Base-by-base conservation (phyloP, 768 basidiomycete genomes). In the Suillus paluster region DNA sequence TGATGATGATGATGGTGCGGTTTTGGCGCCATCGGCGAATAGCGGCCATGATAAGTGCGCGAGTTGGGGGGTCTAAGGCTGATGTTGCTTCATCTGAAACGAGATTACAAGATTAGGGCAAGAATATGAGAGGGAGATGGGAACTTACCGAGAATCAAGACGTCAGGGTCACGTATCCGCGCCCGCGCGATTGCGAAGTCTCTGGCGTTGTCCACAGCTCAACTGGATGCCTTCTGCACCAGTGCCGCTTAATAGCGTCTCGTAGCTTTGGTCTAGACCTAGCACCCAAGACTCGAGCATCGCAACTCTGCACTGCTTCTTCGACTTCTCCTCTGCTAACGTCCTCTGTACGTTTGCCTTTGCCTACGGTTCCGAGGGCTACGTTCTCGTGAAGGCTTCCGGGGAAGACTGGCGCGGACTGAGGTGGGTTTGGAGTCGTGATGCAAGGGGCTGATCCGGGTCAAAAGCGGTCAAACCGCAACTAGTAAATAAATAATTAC, bases 151-250 rank as follows among this genome's bases (percentile, higher is more conserved):
- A 98, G 89, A 69, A 99, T 90, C 63, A 98, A 79, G 7, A 98
- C 89, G 1, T 87, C 86, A 5, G 97, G 96, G 74, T 99, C 86
- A 55, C 95, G 80, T 59, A 99, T 75, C 62, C 86, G 83, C 1
- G 94, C 96, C 55, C 97, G 80, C 0, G 97, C 97, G 61, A 99
- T 87, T 8, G 94, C 93, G 33, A n/a, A 99, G 71, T 10, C 97
- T 77, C 78, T 99, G 97, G 67, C 86, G 86, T 80, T 99, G 97
- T 3, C 97, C 92, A n/a, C n/a, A n/a, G n/a, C n/a, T n/a, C n/a
- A n/a, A n/a, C n/a, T n/a, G n/a, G n/a, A n/a, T n/a, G n/a, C n/a
- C n/a, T n/a, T n/a, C n/a, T n/a, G n/a, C n/a, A n/a, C n/a, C n/a
- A n/a, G n/a, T n/a, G n/a, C n/a, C n/a, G n/a, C n/a, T n/a, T n/a